Conservation (phyloP, 1,284 basidiomycete species). For the Grifola frondosa region DNA sequence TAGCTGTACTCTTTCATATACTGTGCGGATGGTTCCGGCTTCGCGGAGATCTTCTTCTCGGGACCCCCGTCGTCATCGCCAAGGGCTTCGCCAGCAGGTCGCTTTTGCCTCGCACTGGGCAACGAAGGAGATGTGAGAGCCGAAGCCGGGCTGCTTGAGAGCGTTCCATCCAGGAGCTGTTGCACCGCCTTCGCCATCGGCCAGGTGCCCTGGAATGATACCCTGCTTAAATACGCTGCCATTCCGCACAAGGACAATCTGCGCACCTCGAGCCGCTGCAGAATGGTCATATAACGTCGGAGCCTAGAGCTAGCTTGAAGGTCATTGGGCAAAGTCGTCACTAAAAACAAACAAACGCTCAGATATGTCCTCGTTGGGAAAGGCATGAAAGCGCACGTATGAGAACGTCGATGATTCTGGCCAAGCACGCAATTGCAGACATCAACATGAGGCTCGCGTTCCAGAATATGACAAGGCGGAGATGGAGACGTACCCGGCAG, state of each 20-base stretch:
- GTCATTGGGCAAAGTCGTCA: conserved; percentile 1
- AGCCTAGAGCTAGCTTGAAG: not conserved
- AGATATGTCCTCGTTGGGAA: not conserved
- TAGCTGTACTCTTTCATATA: conserved; percentile 4
- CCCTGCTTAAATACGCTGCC: not conserved
- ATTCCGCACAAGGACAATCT: not conserved
- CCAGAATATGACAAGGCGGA: no score
- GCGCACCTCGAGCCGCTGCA: conserved; percentile 9
- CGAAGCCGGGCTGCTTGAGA: not conserved
- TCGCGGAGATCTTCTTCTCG: conserved; percentile 3
- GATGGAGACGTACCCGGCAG: conserved; percentile 3
- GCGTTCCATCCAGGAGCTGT: conserved; percentile 1
- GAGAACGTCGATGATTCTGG: conserved; percentile 5
- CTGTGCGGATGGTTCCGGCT: not conserved
- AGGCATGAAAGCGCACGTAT: conserved; percentile 5
- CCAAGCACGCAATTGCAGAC: no score
- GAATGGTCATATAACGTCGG: not conserved
- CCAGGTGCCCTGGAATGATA: conserved; percentile 5
- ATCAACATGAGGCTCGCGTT: no score
- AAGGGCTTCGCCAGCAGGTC: conserved; percentile 9
- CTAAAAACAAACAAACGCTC: not conserved
- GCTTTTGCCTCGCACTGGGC: conserved; percentile 5
- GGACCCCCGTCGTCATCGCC: conserved; percentile 6
- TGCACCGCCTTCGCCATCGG: conserved; percentile 3
- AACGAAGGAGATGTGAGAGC: not conserved